These are phyloP conservation scores for Ilyonectria robusta DNA, from an alignment of 2,329 filamentous ascomycete genomes.

Conservation along the genomic window DNA sequence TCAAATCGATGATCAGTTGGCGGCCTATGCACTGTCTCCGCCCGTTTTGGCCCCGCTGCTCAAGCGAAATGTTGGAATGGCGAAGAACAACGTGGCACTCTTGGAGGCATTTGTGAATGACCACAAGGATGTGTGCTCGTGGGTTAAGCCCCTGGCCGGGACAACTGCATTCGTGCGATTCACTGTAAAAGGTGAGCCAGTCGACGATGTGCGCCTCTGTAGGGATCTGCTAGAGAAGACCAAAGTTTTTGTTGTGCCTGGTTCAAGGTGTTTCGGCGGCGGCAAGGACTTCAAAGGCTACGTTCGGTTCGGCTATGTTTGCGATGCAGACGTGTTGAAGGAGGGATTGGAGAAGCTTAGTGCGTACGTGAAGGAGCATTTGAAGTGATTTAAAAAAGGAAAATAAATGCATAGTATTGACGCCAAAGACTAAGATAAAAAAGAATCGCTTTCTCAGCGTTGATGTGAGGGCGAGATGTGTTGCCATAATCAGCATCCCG, in stretches of 20 bases:
- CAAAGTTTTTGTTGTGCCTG: slow-evolving; percentile 24
- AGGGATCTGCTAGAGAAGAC: slow-evolving; percentile 8
- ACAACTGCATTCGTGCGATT: slow-evolving; percentile 26
- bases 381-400: neutral
- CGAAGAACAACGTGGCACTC: slow-evolving; percentile 8
- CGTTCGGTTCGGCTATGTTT: slow-evolving; percentile 24
- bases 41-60: slow-evolving; percentile 58
- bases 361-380: slow-evolving; percentile 10
- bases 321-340: slow-evolving; percentile 11
- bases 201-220: slow-evolving; percentile 22
- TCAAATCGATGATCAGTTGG: slow-evolving; percentile 83
- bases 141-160: slow-evolving; percentile 25
- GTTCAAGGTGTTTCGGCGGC: slow-evolving; percentile 19
- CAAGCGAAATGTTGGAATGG: slow-evolving; percentile 62
- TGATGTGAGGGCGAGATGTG: neutral
- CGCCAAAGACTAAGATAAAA: neutral
- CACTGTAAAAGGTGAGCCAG: neutral
- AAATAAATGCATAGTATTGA: neutral
- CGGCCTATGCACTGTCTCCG: slow-evolving; percentile 78
- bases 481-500: neutral
- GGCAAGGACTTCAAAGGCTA: slow-evolving; percentile 25
- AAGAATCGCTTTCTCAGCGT: neutral
- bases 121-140: slow-evolving; percentile 18
- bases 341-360: slow-evolving; percentile 33
- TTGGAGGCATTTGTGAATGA: slow-evolving; percentile 13